Evolutionary conservation across 2,329 filamentous ascomycete genomes (phyloP), one percentile per base, ranked within the genome.

Genomic region (Fusarium humuli): DNA sequence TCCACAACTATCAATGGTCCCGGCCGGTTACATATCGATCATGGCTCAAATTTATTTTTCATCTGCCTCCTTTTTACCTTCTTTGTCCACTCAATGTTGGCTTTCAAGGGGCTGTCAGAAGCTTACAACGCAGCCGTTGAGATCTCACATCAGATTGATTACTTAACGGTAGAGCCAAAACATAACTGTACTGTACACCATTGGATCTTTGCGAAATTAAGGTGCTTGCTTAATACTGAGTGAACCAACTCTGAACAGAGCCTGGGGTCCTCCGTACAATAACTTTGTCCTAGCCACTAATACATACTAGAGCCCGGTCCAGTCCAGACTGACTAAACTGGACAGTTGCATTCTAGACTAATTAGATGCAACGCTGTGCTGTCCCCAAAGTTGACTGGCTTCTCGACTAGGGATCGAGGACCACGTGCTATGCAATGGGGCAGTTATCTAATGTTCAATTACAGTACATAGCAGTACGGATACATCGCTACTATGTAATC

Each of bases 11-110:
- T 48, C 42, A 42, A 58, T 47, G 59, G 52, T 50, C 58, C 61
- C 58, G 41, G 68, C 40, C 41, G 18, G 18, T 40, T 27, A 52
- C 48, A 52, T 52, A 56, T 56, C 50, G 53, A 73, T 62, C 57
- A 70, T 58, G 67, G 69, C 66, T 70, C 57, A 67, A 72, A 63
- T 70, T 70, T 72, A 57, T 60, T 56, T 62, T 57, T 52, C 29
- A 45, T 40, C 44, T 20, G 22, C 45, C 62, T 48, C 63, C 48
- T 57, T 65, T 57, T 55, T 50, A 14, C 37, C 57, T 63, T 70
- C 25, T 61, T 44, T 34, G 45, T 49, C 22, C 30, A 53, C 48
- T 27, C 40, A 44, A 40, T 40, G 30, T 34, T 23, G 27, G 48
- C 18, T 18, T 40, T 20, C 49, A 41, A 25, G 49, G 52, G 34